Evolutionary conservation across 345 rosid species (phyloP).

Genomic region (Syzygium jambos): DNA sequence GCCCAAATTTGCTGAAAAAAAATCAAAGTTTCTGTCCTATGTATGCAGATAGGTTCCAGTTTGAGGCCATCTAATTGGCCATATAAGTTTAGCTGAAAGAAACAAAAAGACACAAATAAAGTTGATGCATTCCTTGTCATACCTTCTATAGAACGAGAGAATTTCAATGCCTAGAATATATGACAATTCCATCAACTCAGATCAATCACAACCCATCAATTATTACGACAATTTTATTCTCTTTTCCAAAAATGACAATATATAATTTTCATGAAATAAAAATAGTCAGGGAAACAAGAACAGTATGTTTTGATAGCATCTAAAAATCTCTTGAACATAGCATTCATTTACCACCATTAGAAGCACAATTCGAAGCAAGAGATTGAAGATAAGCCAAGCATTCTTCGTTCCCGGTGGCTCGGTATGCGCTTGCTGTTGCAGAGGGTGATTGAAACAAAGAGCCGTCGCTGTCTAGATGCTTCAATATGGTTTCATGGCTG

Average conservation of each 20-base stretch:
- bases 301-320: not conserved
- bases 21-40: not conserved
- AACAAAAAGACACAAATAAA: not conserved
- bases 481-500: slow-evolving; percentile 14
- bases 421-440: slow-evolving; percentile 54
- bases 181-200: not conserved
- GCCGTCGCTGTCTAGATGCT: slow-evolving; percentile 26
- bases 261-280: not conserved
- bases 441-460: slow-evolving; percentile 60
- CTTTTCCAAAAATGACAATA: not conserved
- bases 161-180: not conserved
- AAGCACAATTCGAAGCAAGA: slow-evolving; percentile 19
- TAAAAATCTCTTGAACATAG: not conserved
- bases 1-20: not conserved
- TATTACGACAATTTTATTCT: not conserved
- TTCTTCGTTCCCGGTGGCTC: slow-evolving; percentile 35
- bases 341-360: slow-evolving; percentile 29
- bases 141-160: not conserved
- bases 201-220: not conserved
- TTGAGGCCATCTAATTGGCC: not conserved
- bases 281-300: not conserved
- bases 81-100: not conserved
- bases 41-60: not conserved
- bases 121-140: not conserved
- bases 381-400: slow-evolving; percentile 39